phyloP scores from a whole-genome alignment of 164 flowering plant species.

The Houttuynia cordata region DNA sequence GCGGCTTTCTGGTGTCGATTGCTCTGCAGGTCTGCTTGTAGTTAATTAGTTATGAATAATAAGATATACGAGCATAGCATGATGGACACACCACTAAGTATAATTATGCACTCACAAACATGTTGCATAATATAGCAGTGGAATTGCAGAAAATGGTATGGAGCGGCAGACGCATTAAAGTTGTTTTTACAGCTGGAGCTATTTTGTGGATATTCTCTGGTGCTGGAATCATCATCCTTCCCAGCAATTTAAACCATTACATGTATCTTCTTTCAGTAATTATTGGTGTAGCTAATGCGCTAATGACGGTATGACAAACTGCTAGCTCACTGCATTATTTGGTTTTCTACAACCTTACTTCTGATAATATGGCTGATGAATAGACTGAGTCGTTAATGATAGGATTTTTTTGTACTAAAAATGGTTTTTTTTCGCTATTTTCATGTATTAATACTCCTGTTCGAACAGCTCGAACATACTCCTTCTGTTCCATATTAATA shows the following conservation, averaged over 20 bases:
- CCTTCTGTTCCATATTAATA: too few species aligned
- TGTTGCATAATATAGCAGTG: too few species aligned
- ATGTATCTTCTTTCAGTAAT: conserved; percentile 56
- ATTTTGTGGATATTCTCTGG: conserved; percentile 80
- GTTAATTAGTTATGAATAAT: too few species aligned
- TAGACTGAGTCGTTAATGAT: neutral
- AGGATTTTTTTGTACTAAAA: neutral
- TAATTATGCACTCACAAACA: neutral
- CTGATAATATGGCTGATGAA: neutral
- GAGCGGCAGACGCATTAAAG: conserved; percentile 65
- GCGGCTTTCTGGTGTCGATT: conserved; percentile 76
- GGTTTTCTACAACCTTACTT: neutral
- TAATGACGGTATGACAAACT: conserved; percentile 59
- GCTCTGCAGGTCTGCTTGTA: conserved; percentile 54
- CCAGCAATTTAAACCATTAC: conserved; percentile 34
- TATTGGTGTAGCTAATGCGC: conserved; percentile 82
- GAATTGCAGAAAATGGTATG: conserved; percentile 58
- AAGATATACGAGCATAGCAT: too few species aligned
- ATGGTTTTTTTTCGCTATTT: neutral
- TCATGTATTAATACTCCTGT: too few species aligned
- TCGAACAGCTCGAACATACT: too few species aligned
- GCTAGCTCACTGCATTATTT: neutral
- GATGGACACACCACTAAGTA: neutral
- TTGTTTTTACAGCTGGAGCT: conserved; percentile 58
- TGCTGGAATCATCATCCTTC: conserved; percentile 49